These are phyloP conservation scores for Williopsis jadinii DNA, from an alignment of 1,139 yeast species.

Conservation along the genomic window DNA sequence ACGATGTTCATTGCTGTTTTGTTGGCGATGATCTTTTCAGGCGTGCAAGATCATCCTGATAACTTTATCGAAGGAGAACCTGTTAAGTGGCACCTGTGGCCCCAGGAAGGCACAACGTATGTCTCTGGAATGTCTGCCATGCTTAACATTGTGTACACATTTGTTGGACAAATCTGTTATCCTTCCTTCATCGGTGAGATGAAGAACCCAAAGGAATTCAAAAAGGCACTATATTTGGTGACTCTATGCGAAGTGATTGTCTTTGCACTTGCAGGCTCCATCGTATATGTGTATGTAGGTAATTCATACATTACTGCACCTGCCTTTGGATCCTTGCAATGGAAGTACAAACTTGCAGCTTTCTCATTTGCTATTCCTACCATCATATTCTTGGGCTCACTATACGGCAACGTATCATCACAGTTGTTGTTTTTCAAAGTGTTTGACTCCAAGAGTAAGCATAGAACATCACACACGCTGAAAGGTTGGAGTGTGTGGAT, in stretches of 20 bases:
- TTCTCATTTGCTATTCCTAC: slow-evolving; percentile 60
- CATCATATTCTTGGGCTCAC: slow-evolving; percentile 46
- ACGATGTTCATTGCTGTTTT: slow-evolving; percentile 54
- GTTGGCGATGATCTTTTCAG: slow-evolving; percentile 47
- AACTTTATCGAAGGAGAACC: slow-evolving; percentile 33
- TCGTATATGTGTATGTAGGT: slow-evolving; percentile 54
- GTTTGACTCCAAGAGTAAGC: slow-evolving; percentile 36
- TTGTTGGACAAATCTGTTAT: slow-evolving; percentile 57
- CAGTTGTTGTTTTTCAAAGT: slow-evolving; percentile 42
- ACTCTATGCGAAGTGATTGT: slow-evolving; percentile 42
- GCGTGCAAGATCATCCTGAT: slow-evolving; percentile 42
- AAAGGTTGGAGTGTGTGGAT: slow-evolving; percentile 50
- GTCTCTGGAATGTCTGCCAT: slow-evolving; percentile 52
- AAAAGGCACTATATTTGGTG: slow-evolving; percentile 47
- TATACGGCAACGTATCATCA: slow-evolving; percentile 48
- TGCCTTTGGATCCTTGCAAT: slow-evolving; percentile 47
- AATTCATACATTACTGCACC: slow-evolving; percentile 49
- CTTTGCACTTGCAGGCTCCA: slow-evolving; percentile 47
- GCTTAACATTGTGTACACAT: slow-evolving; percentile 53
- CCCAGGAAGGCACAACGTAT: slow-evolving; percentile 42
- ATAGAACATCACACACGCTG: slow-evolving; percentile 41
- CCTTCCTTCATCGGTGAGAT: slow-evolving; percentile 58
- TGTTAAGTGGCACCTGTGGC: slow-evolving; percentile 41
- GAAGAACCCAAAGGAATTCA: slow-evolving; percentile 51
- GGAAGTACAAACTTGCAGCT: slow-evolving; percentile 43